These are phyloP conservation scores for Fusarium pseudograminearum DNA, from an alignment of 2,329 filamentous ascomycete species.

Conservation along the genomic window DNA sequence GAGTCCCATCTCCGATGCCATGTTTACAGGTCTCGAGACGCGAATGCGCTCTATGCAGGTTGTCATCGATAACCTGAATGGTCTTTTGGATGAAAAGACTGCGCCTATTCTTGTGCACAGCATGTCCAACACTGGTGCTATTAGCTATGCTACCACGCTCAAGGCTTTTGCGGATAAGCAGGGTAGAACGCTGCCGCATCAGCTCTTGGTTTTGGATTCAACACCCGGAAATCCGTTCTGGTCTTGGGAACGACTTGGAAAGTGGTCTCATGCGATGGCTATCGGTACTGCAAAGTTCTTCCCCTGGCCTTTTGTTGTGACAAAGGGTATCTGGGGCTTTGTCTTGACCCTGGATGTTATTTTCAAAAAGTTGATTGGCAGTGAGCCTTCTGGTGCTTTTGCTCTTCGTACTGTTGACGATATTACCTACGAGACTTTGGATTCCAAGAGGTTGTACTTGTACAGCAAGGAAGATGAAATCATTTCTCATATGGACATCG, in stretches of 20 bases:
- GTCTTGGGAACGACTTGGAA: slow-evolving; percentile 56
- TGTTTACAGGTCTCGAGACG: slow-evolving; percentile 57
- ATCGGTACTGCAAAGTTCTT: slow-evolving; percentile 61
- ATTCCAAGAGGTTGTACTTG: slow-evolving; percentile 64
- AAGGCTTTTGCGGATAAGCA: slow-evolving; percentile 59
- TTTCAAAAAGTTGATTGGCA: slow-evolving; percentile 53
- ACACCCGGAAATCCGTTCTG: slow-evolving; percentile 63
- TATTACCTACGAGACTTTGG: slow-evolving; percentile 51
- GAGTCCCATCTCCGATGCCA: slow-evolving; percentile 61
- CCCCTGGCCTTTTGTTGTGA: slow-evolving; percentile 63
- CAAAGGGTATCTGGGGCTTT: slow-evolving; percentile 60
- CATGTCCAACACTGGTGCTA: slow-evolving; percentile 71
- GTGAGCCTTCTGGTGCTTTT: slow-evolving; percentile 57
- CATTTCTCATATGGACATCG: slow-evolving; percentile 67
- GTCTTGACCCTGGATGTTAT: slow-evolving; percentile 56
- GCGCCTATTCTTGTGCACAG: slow-evolving; percentile 61
- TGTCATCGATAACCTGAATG: slow-evolving; percentile 53
- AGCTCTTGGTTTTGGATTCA: slow-evolving; percentile 64
- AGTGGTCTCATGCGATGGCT: slow-evolving; percentile 67
- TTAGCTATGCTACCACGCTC: slow-evolving; percentile 63
- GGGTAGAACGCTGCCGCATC: slow-evolving; percentile 58
- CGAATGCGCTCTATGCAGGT: slow-evolving; percentile 61
- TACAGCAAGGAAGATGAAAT: slow-evolving; percentile 70
- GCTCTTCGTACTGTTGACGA: slow-evolving; percentile 54
- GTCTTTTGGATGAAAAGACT: slow-evolving; percentile 30